These are phyloP conservation scores for Paratinospora sagittata DNA, from an alignment of 164 flowering plant genomes.

Conservation along the genomic window DNA sequence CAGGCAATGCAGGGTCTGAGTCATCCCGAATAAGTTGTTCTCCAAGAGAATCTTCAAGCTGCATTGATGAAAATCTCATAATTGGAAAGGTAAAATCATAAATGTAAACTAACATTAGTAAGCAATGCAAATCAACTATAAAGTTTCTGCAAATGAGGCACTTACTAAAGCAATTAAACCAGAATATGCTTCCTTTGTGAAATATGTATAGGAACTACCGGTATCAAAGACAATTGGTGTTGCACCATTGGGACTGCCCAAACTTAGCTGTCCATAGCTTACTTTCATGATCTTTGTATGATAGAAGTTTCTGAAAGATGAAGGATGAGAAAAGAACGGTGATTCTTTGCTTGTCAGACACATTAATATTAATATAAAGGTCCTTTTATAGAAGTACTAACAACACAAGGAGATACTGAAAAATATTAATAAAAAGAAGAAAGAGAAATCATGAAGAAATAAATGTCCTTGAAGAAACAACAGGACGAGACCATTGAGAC, in stretches of 20 bases:
- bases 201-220: conserved; percentile 79
- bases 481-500: conserved; percentile 2
- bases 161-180: conserved; percentile 52
- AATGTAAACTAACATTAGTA: neutral
- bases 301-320: conserved; percentile 42
- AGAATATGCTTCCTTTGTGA: conserved; percentile 55
- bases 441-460: neutral
- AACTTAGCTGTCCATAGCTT: conserved; percentile 36
- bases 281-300: conserved; percentile 35
- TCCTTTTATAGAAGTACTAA: neutral
- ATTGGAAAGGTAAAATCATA: conserved; percentile 1
- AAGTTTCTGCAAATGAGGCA: neutral
- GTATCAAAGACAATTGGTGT: conserved; percentile 52
- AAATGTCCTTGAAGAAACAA: neutral
- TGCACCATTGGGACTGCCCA: conserved; percentile 19
- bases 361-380: neutral
- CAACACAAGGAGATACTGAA: neutral
- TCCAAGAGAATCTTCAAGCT: conserved; percentile 42
- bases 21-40: conserved; percentile 35
- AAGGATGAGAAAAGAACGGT: neutral
- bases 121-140: conserved; percentile 6
- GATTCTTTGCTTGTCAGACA: neutral
- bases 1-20: conserved; percentile 55
- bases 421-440: neutral
- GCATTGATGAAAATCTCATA: conserved; percentile 15